Evolutionary conservation across 2,329 filamentous ascomycete genomes (phyloP), one percentile per base, ranked within the genome.

Genomic region (Aureobasidium sp.): DNA sequence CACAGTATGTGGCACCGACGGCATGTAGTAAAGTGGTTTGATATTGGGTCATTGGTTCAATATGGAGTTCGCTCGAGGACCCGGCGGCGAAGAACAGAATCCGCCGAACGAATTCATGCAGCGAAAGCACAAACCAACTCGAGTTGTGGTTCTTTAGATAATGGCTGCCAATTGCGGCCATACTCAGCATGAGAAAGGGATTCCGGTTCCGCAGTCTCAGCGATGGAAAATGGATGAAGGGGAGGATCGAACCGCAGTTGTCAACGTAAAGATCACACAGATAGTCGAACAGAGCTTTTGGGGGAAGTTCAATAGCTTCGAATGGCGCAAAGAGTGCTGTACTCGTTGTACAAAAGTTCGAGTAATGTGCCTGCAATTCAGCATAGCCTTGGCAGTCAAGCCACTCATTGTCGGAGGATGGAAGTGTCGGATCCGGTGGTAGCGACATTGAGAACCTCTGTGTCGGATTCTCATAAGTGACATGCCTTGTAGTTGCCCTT

Each of bases 131-230:
- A 39, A 60, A 62, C 13, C 25, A 45, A 32, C 47, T 54, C 3
- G 55, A 37, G 13, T 65, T 44, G 27, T 58, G 30, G 42, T 50
- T 32, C 30, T 64, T 61, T n/a, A 61, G 60, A 61, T 63, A 71
- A 41, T 65, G 69, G 27, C 68, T 67, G 11, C 70, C 71, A 1
- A 72, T 62, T 34, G 68, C 63, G 5, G 65, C 66, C 30, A 72
- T 65, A 9, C 68, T 68, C 21, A 72, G 61, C 13, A 67, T 59
- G 16, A 70, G 63, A 16, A 69, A 54, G 57, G 64, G 66, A 13
- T 67, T 32, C 4, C 21, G 37, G 6, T 16, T 29, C 6, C 15
- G 36, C 9, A 42, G 2, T 21, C 21, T 54, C 50, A 41, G 9
- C 1, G 50, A 30, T 7, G 50, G 37, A 7, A 42, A 3, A 30